Percentiles rank a stretch among this genome's conserved stretches.
Evolutionary conservation across 345 rosid genomes (phyloP).

Genomic region (Salix arbutifolia): DNA sequence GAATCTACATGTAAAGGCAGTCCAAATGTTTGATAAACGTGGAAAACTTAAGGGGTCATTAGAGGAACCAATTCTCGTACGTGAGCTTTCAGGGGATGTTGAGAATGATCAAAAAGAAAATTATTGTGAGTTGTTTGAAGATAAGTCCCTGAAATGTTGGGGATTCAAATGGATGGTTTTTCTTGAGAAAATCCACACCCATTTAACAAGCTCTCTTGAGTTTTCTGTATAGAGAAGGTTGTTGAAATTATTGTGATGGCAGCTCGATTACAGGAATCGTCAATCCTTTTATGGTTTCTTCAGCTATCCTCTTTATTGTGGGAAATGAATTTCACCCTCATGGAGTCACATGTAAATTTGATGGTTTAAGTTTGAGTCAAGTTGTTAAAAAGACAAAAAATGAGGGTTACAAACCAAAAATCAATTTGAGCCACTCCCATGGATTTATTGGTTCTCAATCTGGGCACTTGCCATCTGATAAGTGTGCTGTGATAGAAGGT

Average conservation of each 20-base stretch:
- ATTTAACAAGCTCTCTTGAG: slow-evolving; percentile 69
- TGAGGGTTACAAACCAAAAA: slow-evolving; percentile 6
- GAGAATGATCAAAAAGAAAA: slow-evolving; percentile 29
- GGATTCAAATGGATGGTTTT: slow-evolving; percentile 43
- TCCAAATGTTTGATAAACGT: slow-evolving; percentile 39
- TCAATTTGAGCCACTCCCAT: slow-evolving; percentile 7
- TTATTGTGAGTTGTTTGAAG: slow-evolving; percentile 48
- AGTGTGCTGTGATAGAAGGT: slow-evolving; percentile 10
- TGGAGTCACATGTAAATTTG: slow-evolving; percentile 1
- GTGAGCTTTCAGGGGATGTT: slow-evolving; percentile 30
- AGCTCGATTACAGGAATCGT: slow-evolving; percentile 45
- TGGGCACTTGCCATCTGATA: slow-evolving; percentile 14
- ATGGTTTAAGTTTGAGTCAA: slow-evolving; percentile 14
- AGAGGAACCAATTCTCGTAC: slow-evolving; percentile 43
- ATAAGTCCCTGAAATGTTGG: slow-evolving; percentile 53
- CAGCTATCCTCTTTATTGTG: slow-evolving; percentile 48
- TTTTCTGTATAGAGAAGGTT: slow-evolving; percentile 68
- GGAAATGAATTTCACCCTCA: slow-evolving; percentile 25
- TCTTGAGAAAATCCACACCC: slow-evolving; percentile 42
- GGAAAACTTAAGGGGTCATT: slow-evolving; percentile 32
- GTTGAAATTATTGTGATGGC: neutral
- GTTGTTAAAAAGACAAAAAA: slow-evolving; percentile 11
- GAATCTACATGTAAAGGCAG: slow-evolving; percentile 45
- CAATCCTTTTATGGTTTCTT: slow-evolving; percentile 70
- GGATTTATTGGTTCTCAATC: slow-evolving; percentile 20